Percentiles rank a stretch among this genome's conserved stretches.
These are phyloP conservation scores for Flaveria brownii DNA, from an alignment of 129 eudicot genomes.

Conservation along the genomic window DNA sequence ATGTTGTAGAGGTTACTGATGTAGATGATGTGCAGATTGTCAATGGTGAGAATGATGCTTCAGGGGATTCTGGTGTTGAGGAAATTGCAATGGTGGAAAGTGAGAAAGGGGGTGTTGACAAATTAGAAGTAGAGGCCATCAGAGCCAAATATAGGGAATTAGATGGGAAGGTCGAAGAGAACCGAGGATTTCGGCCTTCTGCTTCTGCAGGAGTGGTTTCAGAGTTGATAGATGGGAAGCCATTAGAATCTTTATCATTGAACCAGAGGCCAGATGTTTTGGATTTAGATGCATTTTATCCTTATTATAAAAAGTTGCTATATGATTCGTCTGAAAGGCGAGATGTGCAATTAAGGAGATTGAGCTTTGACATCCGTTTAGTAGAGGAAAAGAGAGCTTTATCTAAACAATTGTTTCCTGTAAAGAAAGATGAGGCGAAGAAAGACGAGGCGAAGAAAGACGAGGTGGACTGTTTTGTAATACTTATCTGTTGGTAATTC, in stretches of 20 bases:
- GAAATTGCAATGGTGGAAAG: constrained; percentile 43
- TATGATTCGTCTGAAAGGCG: constrained; percentile 20
- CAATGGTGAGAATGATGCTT: constrained; percentile 13
- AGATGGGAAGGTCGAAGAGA: constrained; percentile 26
- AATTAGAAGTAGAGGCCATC: constrained; percentile 28
- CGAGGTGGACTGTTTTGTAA: constrained; percentile 24
- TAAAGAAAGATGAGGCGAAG: constrained; percentile 46
- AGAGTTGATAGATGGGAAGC: constrained; percentile 25
- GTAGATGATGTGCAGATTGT: constrained; percentile 28
- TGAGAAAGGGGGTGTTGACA: constrained; percentile 21
- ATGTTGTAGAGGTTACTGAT: constrained; percentile 23
- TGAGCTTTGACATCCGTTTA: constrained; percentile 36
- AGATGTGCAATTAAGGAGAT: constrained; percentile 17
- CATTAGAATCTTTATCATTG: constrained; percentile 32
- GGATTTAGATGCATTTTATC: constrained; percentile 25
- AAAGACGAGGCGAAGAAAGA: constrained; percentile 46
- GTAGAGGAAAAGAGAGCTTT: constrained; percentile 24
- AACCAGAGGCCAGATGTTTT: constrained; percentile 8
- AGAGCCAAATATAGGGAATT: constrained; percentile 27
- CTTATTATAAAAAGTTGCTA: constrained; percentile 33
- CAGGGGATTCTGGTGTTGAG: constrained; percentile 39
- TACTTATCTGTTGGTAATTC: background rate
- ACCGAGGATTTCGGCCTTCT: constrained; percentile 13
- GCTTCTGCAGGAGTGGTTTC: constrained; percentile 31
- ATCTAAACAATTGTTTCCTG: constrained; percentile 28